These are phyloP conservation scores for Phymatotrichopsis omnivora DNA, from an alignment of 2,329 filamentous ascomycete genomes.

Conservation along the genomic window DNA sequence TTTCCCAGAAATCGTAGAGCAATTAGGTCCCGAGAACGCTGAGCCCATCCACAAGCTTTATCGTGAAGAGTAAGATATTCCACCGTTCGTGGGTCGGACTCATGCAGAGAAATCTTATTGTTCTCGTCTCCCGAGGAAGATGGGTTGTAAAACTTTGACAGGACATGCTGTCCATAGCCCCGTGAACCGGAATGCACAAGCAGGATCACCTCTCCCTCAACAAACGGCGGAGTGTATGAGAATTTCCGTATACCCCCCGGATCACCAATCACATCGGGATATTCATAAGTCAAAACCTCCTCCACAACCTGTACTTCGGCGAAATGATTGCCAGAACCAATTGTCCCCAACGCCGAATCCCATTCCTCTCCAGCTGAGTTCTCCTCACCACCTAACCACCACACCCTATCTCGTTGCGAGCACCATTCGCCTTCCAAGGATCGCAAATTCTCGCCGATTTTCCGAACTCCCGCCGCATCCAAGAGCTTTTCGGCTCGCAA, in stretches of 20 bases:
- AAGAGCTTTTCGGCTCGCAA: conserved; percentile 33
- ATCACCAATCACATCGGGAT: too few species aligned
- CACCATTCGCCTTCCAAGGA: conserved; percentile 36
- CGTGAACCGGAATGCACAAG: conserved; percentile 36
- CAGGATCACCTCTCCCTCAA: conserved; percentile 34
- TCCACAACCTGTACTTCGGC: conserved; percentile 37
- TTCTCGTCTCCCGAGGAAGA: conserved; percentile 28
- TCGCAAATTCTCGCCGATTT: conserved; percentile 34
- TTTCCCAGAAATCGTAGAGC: conserved; percentile 35
- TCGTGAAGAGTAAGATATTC: conserved; percentile 35
- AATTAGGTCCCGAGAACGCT: conserved; percentile 36
- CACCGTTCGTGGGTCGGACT: conserved; percentile 29
- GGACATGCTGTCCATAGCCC: conserved; percentile 34
- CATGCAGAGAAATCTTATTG: conserved; percentile 31
- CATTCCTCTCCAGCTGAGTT: conserved; percentile 33
- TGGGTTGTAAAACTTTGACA: conserved; percentile 28
- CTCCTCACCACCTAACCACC: conserved; percentile 31
- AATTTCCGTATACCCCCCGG: too few species aligned
- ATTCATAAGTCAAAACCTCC: too few species aligned
- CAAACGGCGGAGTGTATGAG: conserved; percentile 23
- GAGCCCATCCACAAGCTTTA: conserved; percentile 35
- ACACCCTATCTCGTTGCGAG: conserved; percentile 28
- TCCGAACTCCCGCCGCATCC: conserved; percentile 33
- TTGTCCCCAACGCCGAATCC: conserved; percentile 35
- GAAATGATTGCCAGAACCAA: conserved; percentile 37